Percentiles rank a stretch among this genome's conserved stretches.
phyloP scores from a whole-genome alignment of 75 land plant species.

The Cupressus sempervirens region DNA sequence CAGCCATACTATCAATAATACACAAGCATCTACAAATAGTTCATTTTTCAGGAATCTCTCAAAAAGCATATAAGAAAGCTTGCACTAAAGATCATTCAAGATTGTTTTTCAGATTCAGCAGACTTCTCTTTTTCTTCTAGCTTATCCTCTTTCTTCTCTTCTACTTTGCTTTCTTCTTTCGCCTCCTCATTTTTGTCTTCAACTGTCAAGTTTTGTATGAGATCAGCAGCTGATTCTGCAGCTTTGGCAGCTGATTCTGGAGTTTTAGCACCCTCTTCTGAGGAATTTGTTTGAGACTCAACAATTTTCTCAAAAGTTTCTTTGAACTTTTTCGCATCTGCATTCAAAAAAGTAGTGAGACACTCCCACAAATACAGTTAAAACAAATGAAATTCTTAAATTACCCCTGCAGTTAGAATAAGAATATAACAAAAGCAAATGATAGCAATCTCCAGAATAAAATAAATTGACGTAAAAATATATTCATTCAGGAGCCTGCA shows the following conservation, averaged over 20 bases:
- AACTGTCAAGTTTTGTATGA: slow-evolving; percentile 10
- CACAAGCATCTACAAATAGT: not conserved
- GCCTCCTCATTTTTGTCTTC: not conserved
- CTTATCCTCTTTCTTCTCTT: slow-evolving; percentile 2
- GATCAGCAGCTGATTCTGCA: slow-evolving; percentile 17
- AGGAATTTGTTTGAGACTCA: slow-evolving; percentile 22
- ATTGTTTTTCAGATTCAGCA: not conserved
- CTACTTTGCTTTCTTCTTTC: slow-evolving; percentile 2
- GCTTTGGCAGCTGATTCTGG: slow-evolving; percentile 21
- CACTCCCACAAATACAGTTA: not conserved
- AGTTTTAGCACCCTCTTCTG: slow-evolving; percentile 29
- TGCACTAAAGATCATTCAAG: not conserved
- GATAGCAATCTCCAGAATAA: not conserved
- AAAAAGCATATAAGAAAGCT: not conserved
- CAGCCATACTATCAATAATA: not conserved
- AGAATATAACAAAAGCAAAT: not conserved
- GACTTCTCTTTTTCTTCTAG: not conserved
- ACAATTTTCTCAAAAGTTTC: slow-evolving; percentile 44
- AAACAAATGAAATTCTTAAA: not conserved
- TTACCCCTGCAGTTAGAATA: not conserved
- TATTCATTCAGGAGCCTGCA: too few relatives aligned
- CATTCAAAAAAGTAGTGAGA: slow-evolving; percentile 8
- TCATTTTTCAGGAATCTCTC: not conserved
- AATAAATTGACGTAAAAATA: not conserved
- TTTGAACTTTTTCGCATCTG: slow-evolving; percentile 41